Conservation (phyloP, 2,329 filamentous ascomycete species). For the Colletotrichum eremochloae region DNA sequence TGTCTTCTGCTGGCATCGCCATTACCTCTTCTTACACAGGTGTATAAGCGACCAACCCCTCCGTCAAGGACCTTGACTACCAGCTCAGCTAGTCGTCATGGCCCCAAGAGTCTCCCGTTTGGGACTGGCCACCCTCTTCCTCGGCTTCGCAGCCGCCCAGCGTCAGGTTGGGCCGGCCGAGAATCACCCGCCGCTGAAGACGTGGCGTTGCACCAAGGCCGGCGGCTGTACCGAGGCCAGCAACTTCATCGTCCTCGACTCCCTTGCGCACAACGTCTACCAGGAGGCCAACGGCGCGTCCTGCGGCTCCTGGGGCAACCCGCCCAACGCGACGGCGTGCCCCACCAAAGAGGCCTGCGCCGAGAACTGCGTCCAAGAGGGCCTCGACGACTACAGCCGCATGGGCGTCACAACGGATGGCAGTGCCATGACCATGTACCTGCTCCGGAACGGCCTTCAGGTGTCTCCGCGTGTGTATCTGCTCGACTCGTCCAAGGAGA, state of each 20-base stretch:
- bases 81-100: slow-evolving; percentile 18
- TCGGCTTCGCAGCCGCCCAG: slow-evolving; percentile 52
- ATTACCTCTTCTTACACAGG: background rate
- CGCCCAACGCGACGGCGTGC: slow-evolving; percentile 59
- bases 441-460: slow-evolving; percentile 44
- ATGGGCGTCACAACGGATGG: slow-evolving; percentile 52
- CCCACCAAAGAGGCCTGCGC: slow-evolving; percentile 64
- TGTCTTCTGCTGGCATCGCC: slow-evolving; percentile 4
- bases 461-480: slow-evolving; percentile 68
- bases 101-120: slow-evolving; percentile 25
- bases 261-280: slow-evolving; percentile 61
- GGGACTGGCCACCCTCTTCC: slow-evolving; percentile 43
- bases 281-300: slow-evolving; percentile 51
- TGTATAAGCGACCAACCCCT: background rate
- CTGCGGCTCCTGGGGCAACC: slow-evolving; percentile 52
- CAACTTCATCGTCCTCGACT: slow-evolving; percentile 65
- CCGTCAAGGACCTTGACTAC: background rate
- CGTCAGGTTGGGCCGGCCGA: slow-evolving; percentile 58
- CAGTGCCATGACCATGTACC: slow-evolving; percentile 48
- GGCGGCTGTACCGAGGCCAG: slow-evolving; percentile 62
- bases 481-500: slow-evolving; percentile 64
- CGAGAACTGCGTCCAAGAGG: slow-evolving; percentile 67
- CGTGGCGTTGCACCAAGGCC: slow-evolving; percentile 64
- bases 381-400: slow-evolving; percentile 60
- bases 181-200: slow-evolving; percentile 64